Conservation (phyloP, 345 rosid species). For the Kernera saxatilis region DNA sequence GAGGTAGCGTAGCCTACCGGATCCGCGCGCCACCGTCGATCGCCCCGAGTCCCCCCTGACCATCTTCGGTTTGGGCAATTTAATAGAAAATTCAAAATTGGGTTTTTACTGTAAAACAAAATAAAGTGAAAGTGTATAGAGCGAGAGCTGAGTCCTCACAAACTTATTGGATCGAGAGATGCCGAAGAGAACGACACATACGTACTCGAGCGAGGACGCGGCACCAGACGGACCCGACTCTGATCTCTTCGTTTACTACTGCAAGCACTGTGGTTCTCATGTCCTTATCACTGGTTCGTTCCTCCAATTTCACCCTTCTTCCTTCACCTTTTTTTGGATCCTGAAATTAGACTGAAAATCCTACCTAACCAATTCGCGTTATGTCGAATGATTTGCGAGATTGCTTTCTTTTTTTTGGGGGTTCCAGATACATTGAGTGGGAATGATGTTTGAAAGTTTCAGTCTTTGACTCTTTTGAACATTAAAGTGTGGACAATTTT, state of each 20-base stretch:
- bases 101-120: too few relatives aligned
- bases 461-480: slow-evolving; percentile 1
- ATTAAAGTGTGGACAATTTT: background rate
- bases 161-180: slow-evolving; percentile 27
- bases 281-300: slow-evolving; percentile 91
- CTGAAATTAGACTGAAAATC: background rate
- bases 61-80: background rate
- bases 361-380: background rate
- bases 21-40: background rate
- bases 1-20: background rate
- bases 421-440: background rate
- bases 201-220: slow-evolving; percentile 99
- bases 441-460: background rate
- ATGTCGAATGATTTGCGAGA: background rate
- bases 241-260: slow-evolving; percentile 96
- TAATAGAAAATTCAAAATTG: background rate
- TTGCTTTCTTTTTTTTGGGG: background rate
- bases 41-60: background rate
- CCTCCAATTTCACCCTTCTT: slow-evolving; percentile 3
- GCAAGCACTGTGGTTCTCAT: slow-evolving; percentile 97
- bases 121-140: background rate
- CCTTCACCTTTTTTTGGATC: background rate
- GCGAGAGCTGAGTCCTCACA: background rate
- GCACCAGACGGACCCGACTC: slow-evolving; percentile 94
- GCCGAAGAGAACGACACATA: slow-evolving; percentile 99